Percentiles rank a stretch among this genome's conserved stretches.
Conservation (phyloP, 768 basidiomycete species). For the Infundibulicybe gibba region DNA sequence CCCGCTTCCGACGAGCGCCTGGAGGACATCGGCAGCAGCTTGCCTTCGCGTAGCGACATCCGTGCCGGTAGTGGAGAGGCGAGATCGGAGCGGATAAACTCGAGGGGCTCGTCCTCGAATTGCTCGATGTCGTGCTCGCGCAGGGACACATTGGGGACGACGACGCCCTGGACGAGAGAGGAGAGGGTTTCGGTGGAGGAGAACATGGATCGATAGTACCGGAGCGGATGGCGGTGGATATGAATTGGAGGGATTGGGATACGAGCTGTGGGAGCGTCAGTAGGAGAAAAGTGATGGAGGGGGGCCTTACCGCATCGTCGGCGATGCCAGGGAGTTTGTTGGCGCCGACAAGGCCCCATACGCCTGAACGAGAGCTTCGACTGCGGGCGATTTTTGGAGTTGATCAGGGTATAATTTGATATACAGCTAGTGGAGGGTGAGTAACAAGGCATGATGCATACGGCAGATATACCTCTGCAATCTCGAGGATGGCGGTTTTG, state of each 20-base stretch:
- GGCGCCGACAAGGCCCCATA: constrained; percentile 86
- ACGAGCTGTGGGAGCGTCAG: constrained; percentile 54
- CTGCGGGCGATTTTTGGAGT: constrained; percentile 56
- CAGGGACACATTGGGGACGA: constrained; percentile 89
- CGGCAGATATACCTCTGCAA: constrained; percentile 63
- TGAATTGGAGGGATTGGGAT: constrained; percentile 85
- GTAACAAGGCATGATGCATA: not conserved
- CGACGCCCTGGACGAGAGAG: constrained; percentile 82
- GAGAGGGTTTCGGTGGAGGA: constrained; percentile 78
- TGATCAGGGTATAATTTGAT: constrained; percentile 83
- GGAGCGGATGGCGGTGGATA: constrained; percentile 89
- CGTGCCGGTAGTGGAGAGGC: constrained; percentile 56
- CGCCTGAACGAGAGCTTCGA: constrained; percentile 77
- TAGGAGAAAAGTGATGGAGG: not conserved
- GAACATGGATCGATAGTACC: constrained; percentile 82
- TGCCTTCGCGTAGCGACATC: constrained; percentile 87
- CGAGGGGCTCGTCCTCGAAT: constrained; percentile 96
- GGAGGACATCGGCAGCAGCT: constrained; percentile 93
- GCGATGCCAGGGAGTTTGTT: constrained; percentile 64
- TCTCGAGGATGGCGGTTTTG: constrained; percentile 87
- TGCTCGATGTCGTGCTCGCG: constrained; percentile 90
- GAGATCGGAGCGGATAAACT: constrained; percentile 88
- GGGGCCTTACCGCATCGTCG: constrained; percentile 63
- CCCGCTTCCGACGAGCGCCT: constrained; percentile 79
- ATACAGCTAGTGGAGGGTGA: constrained; percentile 50